Evolutionary conservation across 2,329 filamentous ascomycete species (phyloP), one percentile per base, ranked within the genome.

Genomic region (Chaetomium sp.): DNA sequence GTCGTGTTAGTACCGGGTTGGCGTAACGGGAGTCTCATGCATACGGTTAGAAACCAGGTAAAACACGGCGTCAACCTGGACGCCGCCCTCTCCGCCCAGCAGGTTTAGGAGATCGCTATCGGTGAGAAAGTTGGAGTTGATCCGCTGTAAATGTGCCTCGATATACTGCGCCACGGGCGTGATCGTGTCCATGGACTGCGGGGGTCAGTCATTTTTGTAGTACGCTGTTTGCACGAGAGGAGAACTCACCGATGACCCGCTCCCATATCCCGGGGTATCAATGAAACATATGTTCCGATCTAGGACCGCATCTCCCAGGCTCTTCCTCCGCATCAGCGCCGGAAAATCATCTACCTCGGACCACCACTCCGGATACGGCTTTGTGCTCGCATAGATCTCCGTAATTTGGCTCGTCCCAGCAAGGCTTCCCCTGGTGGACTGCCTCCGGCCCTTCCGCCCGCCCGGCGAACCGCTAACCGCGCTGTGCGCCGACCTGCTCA

Each of bases 241-340:
- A 27, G 12, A 50, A 76, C 84, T 66, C 76, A 87, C 83, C 45
- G 83, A 85, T 54, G 79, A 81, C 54, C 81, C 82, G 68, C 75
- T 78, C 49, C 81, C 79, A 75, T 86, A 87, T 13, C 88, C 88
- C 12, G 90, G 87, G 2, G 91, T 94, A 78, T 98, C 94, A 64
- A 97, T 88, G 74, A 99, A 97, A 76, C 92, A 97, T 5, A 99
- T 78, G 73, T 99, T 99, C 33, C 94, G 86, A 74, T 98, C 94
- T 54, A 98, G 80, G 47, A 97, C 85, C 25, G 87, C 85, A 68
- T 95, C 93, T 8, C 88, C 87, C 59, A 87, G 79, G 72, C 90
- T 94, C 74, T 88, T 91, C 71, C 90, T 84, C 72, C 87, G 83
- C 55, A 85, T 81, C 67, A 85, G 77, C 57, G 82, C 78, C 65